Evolutionary conservation across 2,329 filamentous ascomycete species (phyloP).

Genomic region (Colletotrichum salicis): DNA sequence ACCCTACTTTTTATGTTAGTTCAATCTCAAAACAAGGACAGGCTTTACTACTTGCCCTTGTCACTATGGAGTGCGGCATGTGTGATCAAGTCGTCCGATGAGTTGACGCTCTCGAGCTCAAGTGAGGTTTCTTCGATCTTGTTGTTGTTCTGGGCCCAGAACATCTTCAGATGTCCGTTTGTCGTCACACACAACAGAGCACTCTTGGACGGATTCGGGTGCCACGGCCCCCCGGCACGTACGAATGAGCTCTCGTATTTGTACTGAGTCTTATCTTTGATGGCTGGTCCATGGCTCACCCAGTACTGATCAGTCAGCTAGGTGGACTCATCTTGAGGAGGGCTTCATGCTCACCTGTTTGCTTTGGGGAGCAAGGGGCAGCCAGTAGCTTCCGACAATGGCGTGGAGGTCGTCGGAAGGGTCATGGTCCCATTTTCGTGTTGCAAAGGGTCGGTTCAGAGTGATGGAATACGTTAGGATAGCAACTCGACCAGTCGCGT

Average conservation of each 20-base stretch:
- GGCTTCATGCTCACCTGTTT: conserved; percentile 48
- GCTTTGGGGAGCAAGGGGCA: conserved; percentile 66
- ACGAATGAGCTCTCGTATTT: conserved; percentile 75
- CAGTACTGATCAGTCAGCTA: conserved; percentile 47
- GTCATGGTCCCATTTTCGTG: conserved; percentile 73
- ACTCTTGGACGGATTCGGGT: conserved; percentile 76
- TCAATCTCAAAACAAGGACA: conserved; percentile 8
- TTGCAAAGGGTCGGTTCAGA: conserved; percentile 76
- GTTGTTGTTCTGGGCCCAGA: conserved; percentile 80
- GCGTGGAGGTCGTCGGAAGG: conserved; percentile 78
- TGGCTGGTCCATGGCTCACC: conserved; percentile 68
- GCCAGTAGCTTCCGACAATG: conserved; percentile 88
- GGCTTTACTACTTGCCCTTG: conserved; percentile 64
- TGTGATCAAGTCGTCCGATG: conserved; percentile 79
- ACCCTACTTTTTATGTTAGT: conserved; percentile 27
- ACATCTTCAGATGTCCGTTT: conserved; percentile 77
- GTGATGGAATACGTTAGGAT: conserved; percentile 78
- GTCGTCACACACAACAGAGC: conserved; percentile 82
- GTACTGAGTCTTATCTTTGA: conserved; percentile 72
- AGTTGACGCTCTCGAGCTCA: conserved; percentile 79
- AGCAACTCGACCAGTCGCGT: conserved; percentile 80
- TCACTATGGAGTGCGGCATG: conserved; percentile 82
- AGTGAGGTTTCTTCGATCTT: conserved; percentile 77
- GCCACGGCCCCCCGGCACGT: conserved; percentile 76
- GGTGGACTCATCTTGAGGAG: conserved; percentile 28